Percentiles rank a stretch among this genome's conserved stretches.
phyloP scores from a whole-genome alignment of 495 filamentous ascomycete genomes.

The Aspergillus conjunctus region DNA sequence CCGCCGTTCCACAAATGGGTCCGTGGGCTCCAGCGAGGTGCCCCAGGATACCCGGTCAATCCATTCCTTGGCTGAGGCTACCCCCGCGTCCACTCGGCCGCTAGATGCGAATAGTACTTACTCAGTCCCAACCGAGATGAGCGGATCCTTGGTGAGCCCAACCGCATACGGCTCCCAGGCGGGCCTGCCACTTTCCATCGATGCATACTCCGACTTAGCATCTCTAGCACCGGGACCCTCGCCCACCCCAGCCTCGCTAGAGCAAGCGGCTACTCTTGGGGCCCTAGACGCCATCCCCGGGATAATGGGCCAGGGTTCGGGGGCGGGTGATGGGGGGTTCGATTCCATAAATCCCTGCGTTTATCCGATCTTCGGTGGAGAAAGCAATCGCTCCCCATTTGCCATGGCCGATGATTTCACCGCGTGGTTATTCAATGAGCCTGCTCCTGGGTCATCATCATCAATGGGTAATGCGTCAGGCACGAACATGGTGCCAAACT shows the following conservation, averaged over 20 bases:
- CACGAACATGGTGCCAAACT: constrained; percentile 45
- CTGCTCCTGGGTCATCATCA: constrained; percentile 34
- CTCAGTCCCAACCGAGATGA: constrained; percentile 34
- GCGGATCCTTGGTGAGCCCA: constrained; percentile 25
- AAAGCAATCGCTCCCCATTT: constrained; percentile 85
- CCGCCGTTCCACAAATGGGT: constrained; percentile 19
- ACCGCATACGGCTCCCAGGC: constrained; percentile 30
- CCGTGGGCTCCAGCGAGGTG: constrained; percentile 23
- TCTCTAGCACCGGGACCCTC: constrained; percentile 24
- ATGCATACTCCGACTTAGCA: constrained; percentile 36
- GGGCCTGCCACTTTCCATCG: constrained; percentile 26
- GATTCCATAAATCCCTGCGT: constrained; percentile 70
- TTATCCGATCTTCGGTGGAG: constrained; percentile 81
- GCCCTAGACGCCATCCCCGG: constrained; percentile 38
- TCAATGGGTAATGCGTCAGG: constrained; percentile 35
- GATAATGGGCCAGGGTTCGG: constrained; percentile 36
- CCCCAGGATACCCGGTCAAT: constrained; percentile 17
- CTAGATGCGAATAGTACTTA: constrained; percentile 27
- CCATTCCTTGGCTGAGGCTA: constrained; percentile 16
- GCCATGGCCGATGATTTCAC: constrained; percentile 91
- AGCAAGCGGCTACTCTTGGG: constrained; percentile 19
- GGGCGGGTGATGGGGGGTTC: constrained; percentile 47
- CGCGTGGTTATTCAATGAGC: constrained; percentile 84
- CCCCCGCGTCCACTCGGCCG: constrained; percentile 6
- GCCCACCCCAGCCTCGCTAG: constrained; percentile 21